Percentiles rank a stretch among this genome's conserved stretches.
Evolutionary conservation across 768 basidiomycete genomes (phyloP).

Genomic region (Panaeolus papilionaceus): DNA sequence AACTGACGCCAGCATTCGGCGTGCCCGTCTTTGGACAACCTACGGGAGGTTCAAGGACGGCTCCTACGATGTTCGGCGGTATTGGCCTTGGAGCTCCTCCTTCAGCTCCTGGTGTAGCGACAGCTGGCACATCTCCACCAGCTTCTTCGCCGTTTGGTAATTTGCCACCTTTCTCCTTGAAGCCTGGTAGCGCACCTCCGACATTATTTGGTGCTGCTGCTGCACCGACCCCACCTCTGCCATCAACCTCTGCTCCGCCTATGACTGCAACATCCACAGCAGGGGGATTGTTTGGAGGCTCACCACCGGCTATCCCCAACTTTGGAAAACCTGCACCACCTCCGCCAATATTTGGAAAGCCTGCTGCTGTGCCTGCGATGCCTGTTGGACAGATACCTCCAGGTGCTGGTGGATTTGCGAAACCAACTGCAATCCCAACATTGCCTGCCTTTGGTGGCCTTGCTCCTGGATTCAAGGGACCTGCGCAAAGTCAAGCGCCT

Average conservation of each 20-base stretch:
- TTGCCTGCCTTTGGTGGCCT: slow-evolving; percentile 9
- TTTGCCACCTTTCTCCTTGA: neutral
- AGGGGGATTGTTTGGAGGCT: slow-evolving; percentile 17
- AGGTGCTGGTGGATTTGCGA: neutral
- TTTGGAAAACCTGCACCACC: slow-evolving; percentile 9
- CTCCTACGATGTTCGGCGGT: neutral
- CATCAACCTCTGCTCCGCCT: slow-evolving; percentile 15
- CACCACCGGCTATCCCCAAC: slow-evolving; percentile 1
- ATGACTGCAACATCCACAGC: neutral
- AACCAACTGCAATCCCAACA: neutral
- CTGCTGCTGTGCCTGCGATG: neutral
- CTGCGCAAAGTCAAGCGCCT: neutral
- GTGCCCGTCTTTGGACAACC: neutral
- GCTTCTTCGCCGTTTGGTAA: neutral
- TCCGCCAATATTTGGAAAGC: slow-evolving; percentile 7
- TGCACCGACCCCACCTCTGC: slow-evolving; percentile 6
- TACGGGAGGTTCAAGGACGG: neutral
- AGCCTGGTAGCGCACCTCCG: slow-evolving; percentile 5
- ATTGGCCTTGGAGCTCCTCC: slow-evolving; percentile 13
- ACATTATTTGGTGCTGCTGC: slow-evolving; percentile 11
- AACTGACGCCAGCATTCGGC: neutral
- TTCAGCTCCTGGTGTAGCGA: slow-evolving; percentile 14
- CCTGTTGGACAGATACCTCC: neutral
- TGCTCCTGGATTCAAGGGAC: neutral
- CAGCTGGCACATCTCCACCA: slow-evolving; percentile 3